Evolutionary conservation across 2,329 filamentous ascomycete species (phyloP).

Genomic region (Sarocladium kiliense): DNA sequence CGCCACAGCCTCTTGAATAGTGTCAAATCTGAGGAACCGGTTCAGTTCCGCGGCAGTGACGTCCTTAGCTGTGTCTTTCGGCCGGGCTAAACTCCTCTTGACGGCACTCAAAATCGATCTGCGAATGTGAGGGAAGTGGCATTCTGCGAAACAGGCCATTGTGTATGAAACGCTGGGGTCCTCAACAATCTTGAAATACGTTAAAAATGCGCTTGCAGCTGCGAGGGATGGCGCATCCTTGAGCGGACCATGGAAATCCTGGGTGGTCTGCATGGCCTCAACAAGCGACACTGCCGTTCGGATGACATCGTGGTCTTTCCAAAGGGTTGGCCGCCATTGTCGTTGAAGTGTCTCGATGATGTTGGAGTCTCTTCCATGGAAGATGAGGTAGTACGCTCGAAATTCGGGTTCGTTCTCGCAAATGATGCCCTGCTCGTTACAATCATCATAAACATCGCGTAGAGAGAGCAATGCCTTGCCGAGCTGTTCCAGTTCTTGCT

Average conservation of each 20-base stretch:
- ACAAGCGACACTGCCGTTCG: slow-evolving; percentile 56
- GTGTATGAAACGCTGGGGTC: slow-evolving; percentile 57
- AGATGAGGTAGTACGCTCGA: slow-evolving; percentile 58
- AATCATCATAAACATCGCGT: slow-evolving; percentile 62
- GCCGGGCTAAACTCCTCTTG: slow-evolving; percentile 49
- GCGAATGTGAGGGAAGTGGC: slow-evolving; percentile 59
- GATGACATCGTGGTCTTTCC: slow-evolving; percentile 51
- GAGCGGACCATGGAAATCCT: slow-evolving; percentile 52
- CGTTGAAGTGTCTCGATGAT: slow-evolving; percentile 48
- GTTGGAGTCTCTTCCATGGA: slow-evolving; percentile 54
- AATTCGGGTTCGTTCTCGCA: slow-evolving; percentile 64
- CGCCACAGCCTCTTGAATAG: slow-evolving; percentile 57
- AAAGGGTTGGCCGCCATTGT: slow-evolving; percentile 52
- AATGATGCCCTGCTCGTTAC: slow-evolving; percentile 48
- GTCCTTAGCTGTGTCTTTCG: slow-evolving; percentile 53
- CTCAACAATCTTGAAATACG: slow-evolving; percentile 57
- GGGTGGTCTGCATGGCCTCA: slow-evolving; percentile 54
- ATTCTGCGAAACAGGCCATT: slow-evolving; percentile 65
- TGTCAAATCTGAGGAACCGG: slow-evolving; percentile 60
- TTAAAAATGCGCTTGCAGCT: slow-evolving; percentile 43
- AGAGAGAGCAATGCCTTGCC: slow-evolving; percentile 61
- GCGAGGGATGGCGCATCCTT: slow-evolving; percentile 43
- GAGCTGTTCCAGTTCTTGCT: slow-evolving; percentile 64
- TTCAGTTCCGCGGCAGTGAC: slow-evolving; percentile 54
- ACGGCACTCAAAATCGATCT: slow-evolving; percentile 53